Conservation (phyloP, 805 yeast genomes). For the Yamadazyma sp. region DNA sequence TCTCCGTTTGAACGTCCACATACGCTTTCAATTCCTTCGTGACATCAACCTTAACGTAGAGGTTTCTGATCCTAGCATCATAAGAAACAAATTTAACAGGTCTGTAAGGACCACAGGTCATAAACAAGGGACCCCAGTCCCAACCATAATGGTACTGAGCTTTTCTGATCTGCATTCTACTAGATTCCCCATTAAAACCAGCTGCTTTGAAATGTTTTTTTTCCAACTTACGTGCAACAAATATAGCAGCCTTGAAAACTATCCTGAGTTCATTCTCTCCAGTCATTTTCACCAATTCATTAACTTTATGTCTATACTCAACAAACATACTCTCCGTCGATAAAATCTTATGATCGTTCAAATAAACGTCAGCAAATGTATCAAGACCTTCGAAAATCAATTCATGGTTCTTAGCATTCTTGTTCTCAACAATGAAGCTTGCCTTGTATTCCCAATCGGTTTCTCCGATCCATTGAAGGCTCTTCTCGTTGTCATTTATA, state of each 20-base stretch:
- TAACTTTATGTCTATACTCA: constrained; percentile 30
- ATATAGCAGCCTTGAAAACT: constrained; percentile 38
- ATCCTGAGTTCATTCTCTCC: constrained; percentile 32
- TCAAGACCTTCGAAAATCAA: constrained; percentile 46
- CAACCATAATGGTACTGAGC: constrained; percentile 58
- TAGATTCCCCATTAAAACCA: constrained; percentile 44
- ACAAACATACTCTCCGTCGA: constrained; percentile 46
- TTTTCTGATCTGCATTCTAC: constrained; percentile 46
- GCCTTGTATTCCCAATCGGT: constrained; percentile 49
- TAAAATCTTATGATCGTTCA: constrained; percentile 39
- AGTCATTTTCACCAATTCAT: constrained; percentile 11
- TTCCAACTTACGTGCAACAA: constrained; percentile 33
- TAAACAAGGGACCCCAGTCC: constrained; percentile 55
- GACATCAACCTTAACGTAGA: constrained; percentile 19
- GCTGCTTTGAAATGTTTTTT: constrained; percentile 24
- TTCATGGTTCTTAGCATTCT: constrained; percentile 16
- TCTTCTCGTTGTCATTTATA: constrained; percentile 40
- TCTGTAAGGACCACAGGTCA: constrained; percentile 46
- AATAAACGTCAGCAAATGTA: constrained; percentile 39
- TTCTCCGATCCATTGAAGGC: constrained; percentile 52
- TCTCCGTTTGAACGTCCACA: constrained; percentile 14
- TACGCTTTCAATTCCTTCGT: constrained; percentile 10
- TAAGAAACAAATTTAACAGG: constrained; percentile 31
- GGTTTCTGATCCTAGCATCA: constrained; percentile 17
- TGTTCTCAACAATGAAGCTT: constrained; percentile 14